Conservation (phyloP, 2,329 filamentous ascomycete species). For the Pezicula carpinea region DNA sequence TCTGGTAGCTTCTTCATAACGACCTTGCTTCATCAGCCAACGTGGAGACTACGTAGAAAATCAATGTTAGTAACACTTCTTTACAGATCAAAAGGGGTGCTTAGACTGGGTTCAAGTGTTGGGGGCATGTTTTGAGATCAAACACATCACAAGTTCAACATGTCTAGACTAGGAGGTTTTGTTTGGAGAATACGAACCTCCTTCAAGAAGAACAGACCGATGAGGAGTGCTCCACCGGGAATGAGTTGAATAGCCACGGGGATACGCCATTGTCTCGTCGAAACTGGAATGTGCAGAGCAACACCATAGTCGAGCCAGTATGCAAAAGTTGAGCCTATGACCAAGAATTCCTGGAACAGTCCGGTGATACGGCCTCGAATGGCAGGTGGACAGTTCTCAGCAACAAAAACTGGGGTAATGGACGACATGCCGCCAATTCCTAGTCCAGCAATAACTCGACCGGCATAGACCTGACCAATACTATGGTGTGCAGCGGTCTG, state of each 20-base stretch:
- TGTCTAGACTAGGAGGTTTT: too few species aligned
- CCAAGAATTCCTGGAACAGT: conserved; percentile 34
- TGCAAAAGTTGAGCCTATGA: conserved; percentile 32
- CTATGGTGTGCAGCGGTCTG: conserved; percentile 42
- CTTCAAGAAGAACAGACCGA: conserved; percentile 60
- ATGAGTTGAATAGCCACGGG: conserved; percentile 38
- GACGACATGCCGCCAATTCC: conserved; percentile 43
- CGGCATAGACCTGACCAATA: conserved; percentile 39
- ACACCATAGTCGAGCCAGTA: conserved; percentile 44
- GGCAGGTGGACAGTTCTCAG: conserved; percentile 39
- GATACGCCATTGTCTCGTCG: conserved; percentile 44
- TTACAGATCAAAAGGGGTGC: too few species aligned
- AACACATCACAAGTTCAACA: too few species aligned
- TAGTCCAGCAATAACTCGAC: conserved; percentile 41
- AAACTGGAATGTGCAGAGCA: conserved; percentile 30
- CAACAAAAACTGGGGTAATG: conserved; percentile 30
- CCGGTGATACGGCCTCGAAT: conserved; percentile 34
- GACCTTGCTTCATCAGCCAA: conserved; percentile 62
- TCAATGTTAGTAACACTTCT: too few species aligned
- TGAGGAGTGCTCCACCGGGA: conserved; percentile 57
- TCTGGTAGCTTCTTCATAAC: conserved; percentile 50
- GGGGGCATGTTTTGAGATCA: too few species aligned
- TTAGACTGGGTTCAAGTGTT: too few species aligned
- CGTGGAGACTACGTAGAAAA: conserved; percentile 47
- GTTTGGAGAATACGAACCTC: conserved; percentile 33